Evolutionary conservation across 331 rosid species (phyloP).

Genomic region (Dryas integrifolia): DNA sequence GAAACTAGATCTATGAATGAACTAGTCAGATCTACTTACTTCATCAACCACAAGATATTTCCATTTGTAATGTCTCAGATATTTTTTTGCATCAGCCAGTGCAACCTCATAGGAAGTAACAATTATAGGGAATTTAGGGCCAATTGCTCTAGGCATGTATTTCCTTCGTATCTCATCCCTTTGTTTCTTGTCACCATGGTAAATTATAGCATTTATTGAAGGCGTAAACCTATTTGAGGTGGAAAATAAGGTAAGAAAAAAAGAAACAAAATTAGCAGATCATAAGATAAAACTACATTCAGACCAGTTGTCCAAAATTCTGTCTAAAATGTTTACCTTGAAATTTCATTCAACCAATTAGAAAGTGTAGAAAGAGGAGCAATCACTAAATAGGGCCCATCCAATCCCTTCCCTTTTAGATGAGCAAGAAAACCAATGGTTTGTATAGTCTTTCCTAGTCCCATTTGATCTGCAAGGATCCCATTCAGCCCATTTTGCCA

Average conservation of each 20-base stretch:
- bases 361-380: slow-evolving; percentile 97
- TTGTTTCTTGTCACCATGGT: slow-evolving; percentile 70
- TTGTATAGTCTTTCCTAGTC: slow-evolving; percentile 99
- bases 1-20: slow-evolving; percentile 5
- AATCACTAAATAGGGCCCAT: slow-evolving; percentile 90
- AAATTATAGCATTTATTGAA: slow-evolving; percentile 52
- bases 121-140: slow-evolving; percentile 76
- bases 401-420: slow-evolving; percentile 74
- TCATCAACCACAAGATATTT: slow-evolving; percentile 93
- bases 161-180: slow-evolving; percentile 79
- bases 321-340: slow-evolving; percentile 50
- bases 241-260: background rate
- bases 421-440: slow-evolving; percentile 89
- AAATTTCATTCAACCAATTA: slow-evolving; percentile 79
- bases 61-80: slow-evolving; percentile 62
- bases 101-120: slow-evolving; percentile 92
- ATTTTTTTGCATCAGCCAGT: slow-evolving; percentile 60
- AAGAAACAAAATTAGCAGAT: background rate
- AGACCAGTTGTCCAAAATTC: slow-evolving; percentile 1
- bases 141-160: slow-evolving; percentile 71
- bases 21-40: slow-evolving; percentile 42
- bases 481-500: slow-evolving; percentile 99
- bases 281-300: slow-evolving; percentile 7
- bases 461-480: slow-evolving; percentile 99
- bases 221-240: slow-evolving; percentile 68